Base-by-base conservation (phyloP, 2,329 filamentous ascomycete species). In the Fusarium burgessii region DNA sequence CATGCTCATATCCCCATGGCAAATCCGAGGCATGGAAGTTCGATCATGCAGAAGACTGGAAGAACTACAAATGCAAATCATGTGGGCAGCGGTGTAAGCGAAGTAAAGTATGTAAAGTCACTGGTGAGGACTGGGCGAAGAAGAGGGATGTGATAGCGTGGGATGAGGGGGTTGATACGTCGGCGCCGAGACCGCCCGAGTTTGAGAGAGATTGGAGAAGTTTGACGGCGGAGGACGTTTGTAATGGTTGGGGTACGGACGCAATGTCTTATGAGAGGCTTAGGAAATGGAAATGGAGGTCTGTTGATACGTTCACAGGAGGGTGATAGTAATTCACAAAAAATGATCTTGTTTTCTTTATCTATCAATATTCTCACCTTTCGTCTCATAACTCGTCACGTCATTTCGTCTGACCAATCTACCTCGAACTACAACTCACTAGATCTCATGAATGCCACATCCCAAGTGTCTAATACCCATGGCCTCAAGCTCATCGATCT, bases 401-500 rank as follows among this genome's bases (percentile, higher is more conserved):
- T 35, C 29, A 35, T 20, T 32, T 42, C 27, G 9, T 29, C 13
- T 32, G 10, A 23, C 13, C 11, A 7, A 4, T n/a, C 9, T 6
- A 18, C 11, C 13, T 12, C 1, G 3, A 3, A 7, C 10, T 5
- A 0, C 7, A 13, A 4, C 20, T 5, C 4, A 14, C 4, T 50
- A 72, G 8, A 73, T 27, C 6, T 73, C 70, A 6, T 73, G 70
- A 4, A 59, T 75, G 8, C 80, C 79, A 42, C 80, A 81, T 11
- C 80, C 80, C 9, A 81, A 61, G 40, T 81, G 79, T 14, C 76
- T 72, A 58, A 81, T 75, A 4, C 80, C 80, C 38, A 80, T 68
- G 1, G 79, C 79, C 58, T 79, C 78, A 8, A 81, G 62, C 66
- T 80, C 77, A 32, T 76, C 77, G 14, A 81, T 78, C 18, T 71